A percentile compares a stretch with the other conserved stretches of the same genome.
Evolutionary conservation across 306 rosid species (phyloP).

Genomic region (Gynostemma pentaphyllum): DNA sequence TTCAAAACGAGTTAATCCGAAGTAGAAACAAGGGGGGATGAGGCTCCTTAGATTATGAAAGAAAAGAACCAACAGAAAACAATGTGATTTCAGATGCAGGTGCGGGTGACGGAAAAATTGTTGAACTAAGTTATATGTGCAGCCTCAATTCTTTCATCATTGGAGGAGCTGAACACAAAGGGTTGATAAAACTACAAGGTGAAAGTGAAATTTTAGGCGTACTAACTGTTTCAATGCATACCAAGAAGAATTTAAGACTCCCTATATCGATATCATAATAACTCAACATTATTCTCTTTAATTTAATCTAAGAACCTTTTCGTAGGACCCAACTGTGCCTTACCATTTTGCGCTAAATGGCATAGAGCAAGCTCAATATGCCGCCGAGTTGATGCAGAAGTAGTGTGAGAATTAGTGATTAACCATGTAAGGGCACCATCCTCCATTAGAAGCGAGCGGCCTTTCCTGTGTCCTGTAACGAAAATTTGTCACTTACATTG

Average conservation of each 20-base stretch:
- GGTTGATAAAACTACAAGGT: neutral
- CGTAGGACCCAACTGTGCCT: neutral
- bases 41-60: too few species aligned
- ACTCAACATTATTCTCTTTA: too few species aligned
- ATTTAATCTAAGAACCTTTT: too few species aligned
- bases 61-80: neutral
- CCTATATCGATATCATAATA: neutral
- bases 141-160: neutral
- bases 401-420: slow-evolving; percentile 26
- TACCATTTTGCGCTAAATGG: slow-evolving; percentile 70
- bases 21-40: too few species aligned
- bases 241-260: neutral
- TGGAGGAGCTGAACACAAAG: neutral
- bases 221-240: neutral
- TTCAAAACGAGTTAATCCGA: neutral
- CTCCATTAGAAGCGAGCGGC: slow-evolving; percentile 42
- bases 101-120: too few species aligned
- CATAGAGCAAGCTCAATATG: slow-evolving; percentile 60
- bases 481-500: neutral
- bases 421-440: slow-evolving; percentile 51
- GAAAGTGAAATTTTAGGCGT: neutral
- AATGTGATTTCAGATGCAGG: neutral
- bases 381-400: slow-evolving; percentile 41
- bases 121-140: too few species aligned
- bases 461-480: slow-evolving; percentile 40